phyloP scores from a whole-genome alignment of 768 basidiomycete species.

The Pisolithus sp. region DNA sequence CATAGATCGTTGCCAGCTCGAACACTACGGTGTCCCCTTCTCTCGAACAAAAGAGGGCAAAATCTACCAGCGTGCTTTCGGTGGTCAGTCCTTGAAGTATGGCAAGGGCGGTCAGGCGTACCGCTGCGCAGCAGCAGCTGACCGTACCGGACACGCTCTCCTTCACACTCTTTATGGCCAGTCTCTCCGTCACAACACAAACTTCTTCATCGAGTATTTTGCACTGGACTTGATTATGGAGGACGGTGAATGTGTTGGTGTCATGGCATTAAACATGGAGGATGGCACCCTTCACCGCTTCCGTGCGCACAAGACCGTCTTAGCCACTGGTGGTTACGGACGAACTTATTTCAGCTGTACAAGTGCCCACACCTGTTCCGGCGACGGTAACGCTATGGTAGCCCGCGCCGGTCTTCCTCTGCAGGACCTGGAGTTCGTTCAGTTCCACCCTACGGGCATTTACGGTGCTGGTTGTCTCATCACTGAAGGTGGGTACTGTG shows the following conservation, averaged over 20 bases:
- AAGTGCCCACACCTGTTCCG: conserved; percentile 97
- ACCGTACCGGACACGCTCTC: conserved; percentile 97
- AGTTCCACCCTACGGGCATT: conserved; percentile 99
- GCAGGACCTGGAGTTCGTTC: conserved; percentile 98
- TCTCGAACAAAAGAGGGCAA: conserved; percentile 98
- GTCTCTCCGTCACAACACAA: conserved; percentile 97
- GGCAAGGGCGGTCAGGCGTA: conserved; percentile 99
- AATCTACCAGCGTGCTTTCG: conserved; percentile 99
- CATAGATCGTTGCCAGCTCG: conserved; percentile 53
- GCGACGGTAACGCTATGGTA: conserved; percentile 99
- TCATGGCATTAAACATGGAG: conserved; percentile 99
- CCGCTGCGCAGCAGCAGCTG: conserved; percentile 96
- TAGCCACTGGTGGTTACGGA: conserved; percentile 98
- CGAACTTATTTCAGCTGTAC: conserved; percentile 98
- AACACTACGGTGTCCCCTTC: conserved; percentile 98
- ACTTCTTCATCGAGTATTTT: conserved; percentile 99
- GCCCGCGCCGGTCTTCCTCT: conserved; percentile 92
- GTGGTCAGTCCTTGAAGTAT: conserved; percentile 93
- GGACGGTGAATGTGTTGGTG: conserved; percentile 98
- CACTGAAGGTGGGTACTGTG: conserved; percentile 69
- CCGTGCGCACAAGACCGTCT: conserved; percentile 95
- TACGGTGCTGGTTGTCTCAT: conserved; percentile 99
- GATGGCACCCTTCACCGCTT: conserved; percentile 98
- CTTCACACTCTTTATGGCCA: conserved; percentile 99
- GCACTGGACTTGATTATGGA: conserved; percentile 99